Base-by-base conservation (phyloP, 495 filamentous ascomycete species). In the Penicillium coprophilum region DNA sequence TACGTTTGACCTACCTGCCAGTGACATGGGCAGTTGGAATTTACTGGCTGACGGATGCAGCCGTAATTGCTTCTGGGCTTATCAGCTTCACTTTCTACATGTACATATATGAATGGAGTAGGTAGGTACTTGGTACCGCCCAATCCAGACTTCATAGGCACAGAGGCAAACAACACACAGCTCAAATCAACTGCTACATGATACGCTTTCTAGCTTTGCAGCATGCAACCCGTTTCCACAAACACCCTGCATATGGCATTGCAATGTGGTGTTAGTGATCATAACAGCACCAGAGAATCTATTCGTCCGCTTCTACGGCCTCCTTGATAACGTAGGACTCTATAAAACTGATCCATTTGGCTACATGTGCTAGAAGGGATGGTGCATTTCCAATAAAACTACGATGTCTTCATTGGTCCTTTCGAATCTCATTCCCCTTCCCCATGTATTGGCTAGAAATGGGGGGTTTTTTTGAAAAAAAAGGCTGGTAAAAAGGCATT, bases 1-100 rank as follows among this genome's bases (percentile, higher is more conserved):
- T n/a, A n/a, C n/a, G n/a, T 21, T 40, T 40, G 3, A 21, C 43
- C 21, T 56, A n/a, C n/a, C 6, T 38, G n/a, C 15, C 6, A 24
- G 28, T 21, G 32, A 21, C 53, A 59, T 32, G 51, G 36, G 50
- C 39, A 27, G 23, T 58, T 53, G 13, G 8, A 21, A 41, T 43
- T 39, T 15, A 15, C 40, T 53, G 38, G 4, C 38, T 38, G 30
- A 11, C 40, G 32, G 43, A 28, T 54, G 52, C 41, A 54, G 27
- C 21, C 36, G 19, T 12, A 15, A 5, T 30, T 34, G 9, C n/a
- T 54, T 46, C 43, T 43, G 21, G 21, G n/a, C 43, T 32, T 54
- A 46, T 54, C 32, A 54, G 19, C 8, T 36, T 30, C 19, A 27
- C 38, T 20, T 20, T 38, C 17, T 7, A n/a, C 45, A 0, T 7